Evolutionary conservation across 805 yeast species (phyloP), one percentile per base, ranked within the genome.

Genomic region (Kluyveromyces wickerhamii): DNA sequence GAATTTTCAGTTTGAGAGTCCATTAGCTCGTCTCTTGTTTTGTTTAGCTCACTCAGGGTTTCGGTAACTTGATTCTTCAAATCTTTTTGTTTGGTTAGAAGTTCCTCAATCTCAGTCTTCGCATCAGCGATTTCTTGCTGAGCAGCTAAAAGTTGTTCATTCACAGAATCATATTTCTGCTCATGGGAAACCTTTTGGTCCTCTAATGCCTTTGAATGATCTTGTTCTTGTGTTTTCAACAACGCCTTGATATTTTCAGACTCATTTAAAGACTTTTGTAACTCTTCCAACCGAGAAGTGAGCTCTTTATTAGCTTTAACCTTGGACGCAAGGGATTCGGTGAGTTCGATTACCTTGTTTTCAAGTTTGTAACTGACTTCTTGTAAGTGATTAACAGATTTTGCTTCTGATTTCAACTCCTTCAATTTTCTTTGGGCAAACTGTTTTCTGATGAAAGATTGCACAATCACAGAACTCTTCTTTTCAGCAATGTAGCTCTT

Each of bases 301-400:
- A 89, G 67, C 41, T 70, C 72, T 63, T 79, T 80, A 60, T 88
- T 88, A 47, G 86, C 96, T 45, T 76, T 83, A 17, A 82, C 79
- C 57, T 85, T 83, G 23, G 77, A 62, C 1, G 95, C 75, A 41
- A 89, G 67, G 9, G 80, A 72, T 52, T 89, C 94, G 3, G 96
- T 89, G 47, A 92, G 73, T 60, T 88, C 94, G 45, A 92, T 87
- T n/a, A 94, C 96, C 68, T 94, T 92, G 62, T 92, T 92, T 60
- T 92, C 99, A 51, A 94, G 72, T 57, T 82, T 77, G 63, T 86
- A 92, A 50, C 94, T 87, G 25, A 85, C 94, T 57, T 89, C 95
- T 60, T 85, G 77, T 65, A 85, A 72, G 54, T 81, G 94, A 55
- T 80, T 79, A 29, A 86, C 94, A 11, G 95, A 85, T 56, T 85